A percentile compares a stretch with the other conserved stretches of the same genome.
Evolutionary conservation across 805 yeast genomes (phyloP).

Genomic region (Zygoascus tannicola): DNA sequence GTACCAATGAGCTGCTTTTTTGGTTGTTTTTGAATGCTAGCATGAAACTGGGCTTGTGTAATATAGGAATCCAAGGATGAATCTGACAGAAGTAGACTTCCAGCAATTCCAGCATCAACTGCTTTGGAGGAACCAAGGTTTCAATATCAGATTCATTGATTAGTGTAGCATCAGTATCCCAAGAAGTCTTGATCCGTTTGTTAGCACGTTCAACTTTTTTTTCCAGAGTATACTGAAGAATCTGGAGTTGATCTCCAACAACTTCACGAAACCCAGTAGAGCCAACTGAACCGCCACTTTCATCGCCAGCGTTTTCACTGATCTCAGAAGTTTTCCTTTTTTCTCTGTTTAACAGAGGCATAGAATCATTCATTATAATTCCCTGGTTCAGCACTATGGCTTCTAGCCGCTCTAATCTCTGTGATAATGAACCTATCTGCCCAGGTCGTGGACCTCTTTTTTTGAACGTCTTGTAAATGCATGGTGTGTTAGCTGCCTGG

Average conservation of each 20-base stretch:
- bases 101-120: conserved; percentile 5
- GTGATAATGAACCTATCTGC: conserved; percentile 5
- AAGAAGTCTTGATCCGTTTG: neutral
- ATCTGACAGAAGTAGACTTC: conserved; percentile 9
- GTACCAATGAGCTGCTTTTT: neutral
- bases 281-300: neutral
- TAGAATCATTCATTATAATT: conserved; percentile 2
- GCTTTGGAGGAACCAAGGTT: conserved; percentile 8
- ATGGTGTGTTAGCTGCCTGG: conserved; percentile 4
- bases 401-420: conserved; percentile 10
- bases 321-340: too few relatives aligned
- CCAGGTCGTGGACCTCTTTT: conserved; percentile 8
- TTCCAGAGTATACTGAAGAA: neutral
- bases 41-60: conserved; percentile 9
- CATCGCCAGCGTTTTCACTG: too few relatives aligned
- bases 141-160: conserved; percentile 1
- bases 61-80: conserved; percentile 16
- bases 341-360: neutral
- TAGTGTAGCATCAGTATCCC: neutral
- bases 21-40: neutral
- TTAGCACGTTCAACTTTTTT: too few relatives aligned
- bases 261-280: neutral
- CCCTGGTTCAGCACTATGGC: conserved; percentile 11
- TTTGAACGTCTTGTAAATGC: conserved; percentile 8
- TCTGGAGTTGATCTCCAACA: neutral